These are phyloP conservation scores for Ganoderma boninense DNA, from an alignment of 1,284 basidiomycete species.

Conservation along the genomic window DNA sequence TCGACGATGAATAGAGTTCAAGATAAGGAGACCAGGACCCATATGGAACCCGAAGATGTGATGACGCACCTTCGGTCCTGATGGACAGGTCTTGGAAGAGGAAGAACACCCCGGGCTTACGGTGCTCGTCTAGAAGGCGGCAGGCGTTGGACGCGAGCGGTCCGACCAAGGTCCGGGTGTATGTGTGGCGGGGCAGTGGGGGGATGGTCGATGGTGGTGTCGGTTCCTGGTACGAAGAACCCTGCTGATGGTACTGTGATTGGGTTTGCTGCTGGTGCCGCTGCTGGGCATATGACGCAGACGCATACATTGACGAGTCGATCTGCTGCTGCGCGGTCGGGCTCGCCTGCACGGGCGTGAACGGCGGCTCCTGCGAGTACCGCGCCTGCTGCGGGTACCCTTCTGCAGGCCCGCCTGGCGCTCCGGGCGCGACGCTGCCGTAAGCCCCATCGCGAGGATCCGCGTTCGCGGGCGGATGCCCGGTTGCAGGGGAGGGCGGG, in stretches of 20 bases:
- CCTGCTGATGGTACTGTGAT: slow-evolving; percentile 39
- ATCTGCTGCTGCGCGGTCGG: slow-evolving; percentile 35
- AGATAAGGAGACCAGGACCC: slow-evolving; percentile 32
- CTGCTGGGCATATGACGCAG: slow-evolving; percentile 47
- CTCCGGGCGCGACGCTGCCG: slow-evolving; percentile 39
- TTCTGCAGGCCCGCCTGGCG: slow-evolving; percentile 25
- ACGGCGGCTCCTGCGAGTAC: slow-evolving; percentile 46
- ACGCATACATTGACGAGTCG: slow-evolving; percentile 47
- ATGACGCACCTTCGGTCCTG: slow-evolving; percentile 76
- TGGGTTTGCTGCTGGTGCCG: slow-evolving; percentile 40
- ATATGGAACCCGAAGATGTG: slow-evolving; percentile 30
- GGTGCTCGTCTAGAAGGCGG: slow-evolving; percentile 83
- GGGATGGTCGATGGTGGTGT: slow-evolving; percentile 46
- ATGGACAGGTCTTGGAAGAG: slow-evolving; percentile 90
- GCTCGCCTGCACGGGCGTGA: slow-evolving; percentile 33
- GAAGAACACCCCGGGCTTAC: slow-evolving; percentile 86
- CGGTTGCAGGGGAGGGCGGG: slow-evolving; percentile 29
- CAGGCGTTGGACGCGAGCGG: slow-evolving; percentile 87
- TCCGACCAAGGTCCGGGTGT: slow-evolving; percentile 89
- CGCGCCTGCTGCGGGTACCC: slow-evolving; percentile 37
- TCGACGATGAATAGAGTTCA: slow-evolving; percentile 29
- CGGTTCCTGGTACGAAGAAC: slow-evolving; percentile 41
- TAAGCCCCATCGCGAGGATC: slow-evolving; percentile 40
- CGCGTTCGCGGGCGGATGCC: slow-evolving; percentile 24
- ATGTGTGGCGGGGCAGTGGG: slow-evolving; percentile 68